phyloP scores from a whole-genome alignment of 148 eudicot genomes.

The Vaccinium vitisidaea region DNA sequence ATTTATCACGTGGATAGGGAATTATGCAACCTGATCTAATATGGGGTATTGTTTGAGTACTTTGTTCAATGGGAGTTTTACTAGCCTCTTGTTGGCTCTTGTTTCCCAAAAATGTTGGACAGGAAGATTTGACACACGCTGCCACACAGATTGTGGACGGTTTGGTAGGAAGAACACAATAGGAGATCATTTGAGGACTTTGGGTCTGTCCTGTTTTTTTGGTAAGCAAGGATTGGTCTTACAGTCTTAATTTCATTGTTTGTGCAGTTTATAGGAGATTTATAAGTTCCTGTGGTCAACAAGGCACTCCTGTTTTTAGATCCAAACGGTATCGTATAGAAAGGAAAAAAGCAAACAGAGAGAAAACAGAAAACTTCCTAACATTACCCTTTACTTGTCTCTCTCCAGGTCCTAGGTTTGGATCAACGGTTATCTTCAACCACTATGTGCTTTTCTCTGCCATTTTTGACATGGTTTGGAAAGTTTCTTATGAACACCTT shows the following conservation, averaged over 20 bases:
- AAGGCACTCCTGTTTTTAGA: too few species aligned
- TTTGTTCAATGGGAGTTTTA: neutral
- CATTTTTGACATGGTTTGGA: neutral
- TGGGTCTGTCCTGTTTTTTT: neutral
- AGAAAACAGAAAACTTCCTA: too few species aligned
- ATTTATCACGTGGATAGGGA: neutral
- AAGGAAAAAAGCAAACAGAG: too few species aligned
- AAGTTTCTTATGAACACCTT: neutral
- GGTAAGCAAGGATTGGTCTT: neutral
- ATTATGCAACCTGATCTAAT: neutral
- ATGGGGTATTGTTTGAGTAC: neutral
- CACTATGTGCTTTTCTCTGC: neutral
- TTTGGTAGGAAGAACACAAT: neutral
- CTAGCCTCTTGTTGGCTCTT: neutral
- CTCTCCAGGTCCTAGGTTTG: too few species aligned
- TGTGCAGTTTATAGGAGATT: neutral
- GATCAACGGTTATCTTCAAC: neutral
- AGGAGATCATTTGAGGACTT: neutral
- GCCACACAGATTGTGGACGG: neutral
- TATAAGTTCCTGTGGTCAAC: neutral
- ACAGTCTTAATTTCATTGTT: neutral
- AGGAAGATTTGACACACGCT: neutral
- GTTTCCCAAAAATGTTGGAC: neutral
- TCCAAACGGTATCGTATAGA: too few species aligned
- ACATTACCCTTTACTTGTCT: too few species aligned